Percentiles rank a stretch among this genome's conserved stretches.
phyloP scores from a whole-genome alignment of 2,329 filamentous ascomycete species.

The Fusarium sp. region DNA sequence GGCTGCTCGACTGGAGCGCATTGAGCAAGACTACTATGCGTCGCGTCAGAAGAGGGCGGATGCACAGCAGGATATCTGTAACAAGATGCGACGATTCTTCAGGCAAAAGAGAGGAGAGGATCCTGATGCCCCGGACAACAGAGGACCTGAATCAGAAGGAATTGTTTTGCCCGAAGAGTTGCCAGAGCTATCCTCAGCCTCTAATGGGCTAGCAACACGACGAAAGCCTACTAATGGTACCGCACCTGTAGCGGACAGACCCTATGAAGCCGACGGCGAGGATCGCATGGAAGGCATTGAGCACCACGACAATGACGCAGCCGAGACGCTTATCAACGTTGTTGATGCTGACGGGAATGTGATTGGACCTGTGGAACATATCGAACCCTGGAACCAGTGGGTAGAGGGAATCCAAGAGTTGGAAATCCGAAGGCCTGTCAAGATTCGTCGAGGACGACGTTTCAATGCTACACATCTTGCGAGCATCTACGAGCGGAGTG shows the following conservation, averaged over 20 bases:
- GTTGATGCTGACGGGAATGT: constrained; percentile 52
- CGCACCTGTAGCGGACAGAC: neutral
- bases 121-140: constrained; percentile 19
- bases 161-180: constrained; percentile 19
- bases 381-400: constrained; percentile 55
- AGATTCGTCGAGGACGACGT: constrained; percentile 56
- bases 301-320: constrained; percentile 13
- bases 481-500: constrained; percentile 55
- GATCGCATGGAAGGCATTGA: constrained; percentile 38
- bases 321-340: constrained; percentile 49
- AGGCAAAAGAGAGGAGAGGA: constrained; percentile 45
- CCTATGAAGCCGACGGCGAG: neutral
- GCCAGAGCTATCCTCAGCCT: constrained; percentile 10
- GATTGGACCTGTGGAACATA: constrained; percentile 52
- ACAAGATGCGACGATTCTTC: constrained; percentile 51
- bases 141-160: constrained; percentile 27
- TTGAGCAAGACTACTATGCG: constrained; percentile 49
- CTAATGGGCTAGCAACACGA: constrained; percentile 20
- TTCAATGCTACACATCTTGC: constrained; percentile 54
- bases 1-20: constrained; percentile 47
- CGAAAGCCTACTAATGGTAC: constrained; percentile 2
- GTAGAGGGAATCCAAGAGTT: constrained; percentile 52
- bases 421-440: constrained; percentile 54
- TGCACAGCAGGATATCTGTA: constrained; percentile 43
- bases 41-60: constrained; percentile 45